Conservation (phyloP, 1,284 basidiomycete species). For the Malassezia brasiliensis region DNA sequence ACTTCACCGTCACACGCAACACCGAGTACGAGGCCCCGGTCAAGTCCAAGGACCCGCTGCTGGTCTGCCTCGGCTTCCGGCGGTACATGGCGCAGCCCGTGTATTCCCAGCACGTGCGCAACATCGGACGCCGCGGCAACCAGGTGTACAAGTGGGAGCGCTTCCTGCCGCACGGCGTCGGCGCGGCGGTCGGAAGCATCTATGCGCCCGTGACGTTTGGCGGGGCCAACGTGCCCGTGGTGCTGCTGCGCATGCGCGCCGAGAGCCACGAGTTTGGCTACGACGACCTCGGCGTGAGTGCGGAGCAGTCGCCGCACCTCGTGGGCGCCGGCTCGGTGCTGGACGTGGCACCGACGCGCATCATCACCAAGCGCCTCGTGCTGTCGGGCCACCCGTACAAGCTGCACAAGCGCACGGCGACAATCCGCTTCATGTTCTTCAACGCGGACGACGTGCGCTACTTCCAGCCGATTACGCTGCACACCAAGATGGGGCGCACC, state of each 20-base stretch:
- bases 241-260: constrained; percentile 29
- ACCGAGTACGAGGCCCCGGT: constrained; percentile 85
- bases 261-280: constrained; percentile 33
- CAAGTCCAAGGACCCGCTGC: constrained; percentile 83
- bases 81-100: constrained; percentile 74
- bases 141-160: constrained; percentile 96
- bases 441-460: constrained; percentile 85
- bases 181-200: constrained; percentile 61
- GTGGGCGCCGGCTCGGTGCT: constrained; percentile 84
- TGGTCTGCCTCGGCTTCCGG: constrained; percentile 79
- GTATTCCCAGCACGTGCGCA: constrained; percentile 73
- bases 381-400: constrained; percentile 94
- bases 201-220: constrained; percentile 87
- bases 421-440: constrained; percentile 98
- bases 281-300: constrained; percentile 38
- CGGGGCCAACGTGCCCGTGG: constrained; percentile 48
- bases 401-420: constrained; percentile 93
- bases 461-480: constrained; percentile 82
- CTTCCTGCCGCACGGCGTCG: constrained; percentile 65
- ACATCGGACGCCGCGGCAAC: constrained; percentile 75
- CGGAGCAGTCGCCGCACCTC: constrained; percentile 54
- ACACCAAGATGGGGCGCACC: constrained; percentile 83
- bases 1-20: constrained; percentile 87
- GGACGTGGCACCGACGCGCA: constrained; percentile 68
- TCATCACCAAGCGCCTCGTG: constrained; percentile 83